Conservation (phyloP, 2,329 filamentous ascomycete species). For the Delphinella strobiligena region DNA sequence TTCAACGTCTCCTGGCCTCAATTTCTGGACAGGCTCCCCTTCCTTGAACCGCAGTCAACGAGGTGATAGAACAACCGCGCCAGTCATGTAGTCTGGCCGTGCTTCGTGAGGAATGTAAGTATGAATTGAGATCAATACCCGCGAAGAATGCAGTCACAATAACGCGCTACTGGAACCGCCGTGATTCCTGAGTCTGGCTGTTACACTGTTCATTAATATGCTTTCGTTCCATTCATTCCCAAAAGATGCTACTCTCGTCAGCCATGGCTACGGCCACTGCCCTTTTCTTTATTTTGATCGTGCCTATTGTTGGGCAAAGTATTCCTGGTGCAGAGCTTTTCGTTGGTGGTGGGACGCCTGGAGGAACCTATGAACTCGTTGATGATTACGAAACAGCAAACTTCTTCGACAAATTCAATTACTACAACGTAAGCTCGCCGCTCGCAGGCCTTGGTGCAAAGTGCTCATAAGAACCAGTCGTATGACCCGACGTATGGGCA, state of each 20-base stretch:
- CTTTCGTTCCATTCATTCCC: too few relatives aligned
- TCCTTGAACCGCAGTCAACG: too few relatives aligned
- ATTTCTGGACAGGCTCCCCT: too few relatives aligned
- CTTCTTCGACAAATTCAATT: constrained; percentile 25
- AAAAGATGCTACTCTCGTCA: constrained; percentile 7
- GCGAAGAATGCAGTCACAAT: background rate
- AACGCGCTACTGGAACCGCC: background rate
- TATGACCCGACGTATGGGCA: constrained; percentile 21
- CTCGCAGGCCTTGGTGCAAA: too few relatives aligned
- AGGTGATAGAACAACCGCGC: too few relatives aligned
- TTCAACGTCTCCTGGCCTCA: too few relatives aligned
- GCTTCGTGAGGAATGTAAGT: background rate
- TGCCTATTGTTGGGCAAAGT: constrained; percentile 14
- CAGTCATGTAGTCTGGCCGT: too few relatives aligned
- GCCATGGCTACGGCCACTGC: background rate
- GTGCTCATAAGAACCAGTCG: constrained; percentile 2
- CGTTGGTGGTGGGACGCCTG: constrained; percentile 18
- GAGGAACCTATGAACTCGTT: constrained; percentile 17
- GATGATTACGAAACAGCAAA: constrained; percentile 19
- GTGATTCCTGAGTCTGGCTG: too few relatives aligned
- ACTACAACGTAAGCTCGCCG: constrained; percentile 26
- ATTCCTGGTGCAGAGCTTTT: constrained; percentile 15
- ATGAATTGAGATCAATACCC: background rate
- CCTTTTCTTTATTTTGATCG: constrained; percentile 12
- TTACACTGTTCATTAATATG: too few relatives aligned